These are phyloP conservation scores for Vairimorpha apis DNA, from an alignment of 371 early-diverging fungal genomes.

Conservation along the genomic window DNA sequence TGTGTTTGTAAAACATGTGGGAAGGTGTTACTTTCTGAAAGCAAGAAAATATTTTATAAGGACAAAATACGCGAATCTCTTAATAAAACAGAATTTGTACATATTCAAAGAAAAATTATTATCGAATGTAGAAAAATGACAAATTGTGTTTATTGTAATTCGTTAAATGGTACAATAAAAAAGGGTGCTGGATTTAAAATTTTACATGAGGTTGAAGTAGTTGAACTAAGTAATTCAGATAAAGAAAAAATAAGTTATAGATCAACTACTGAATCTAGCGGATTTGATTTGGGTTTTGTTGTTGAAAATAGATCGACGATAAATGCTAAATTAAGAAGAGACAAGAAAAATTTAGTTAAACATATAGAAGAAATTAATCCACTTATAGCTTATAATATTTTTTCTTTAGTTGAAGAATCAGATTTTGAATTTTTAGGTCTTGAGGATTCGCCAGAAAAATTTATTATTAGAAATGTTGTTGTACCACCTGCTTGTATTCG, in stretches of 20 bases:
- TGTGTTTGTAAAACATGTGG: constrained; percentile 82
- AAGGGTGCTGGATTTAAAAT: constrained; percentile 88
- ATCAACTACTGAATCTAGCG: constrained; percentile 70
- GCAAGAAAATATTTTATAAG: constrained; percentile 39
- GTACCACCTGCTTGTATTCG: constrained; percentile 94
- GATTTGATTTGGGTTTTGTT: constrained; percentile 69
- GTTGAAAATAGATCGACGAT: constrained; percentile 69
- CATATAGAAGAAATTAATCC: constrained; percentile 80
- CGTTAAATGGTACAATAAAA: constrained; percentile 76
- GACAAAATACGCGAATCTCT: constrained; percentile 30
- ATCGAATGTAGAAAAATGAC: constrained; percentile 77
- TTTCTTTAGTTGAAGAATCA: constrained; percentile 73
- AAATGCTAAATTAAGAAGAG: constrained; percentile 72
- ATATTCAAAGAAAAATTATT: constrained; percentile 70
- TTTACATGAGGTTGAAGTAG: constrained; percentile 79
- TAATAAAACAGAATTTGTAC: constrained; percentile 15
- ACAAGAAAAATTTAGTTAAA: constrained; percentile 23
- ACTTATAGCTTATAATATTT: constrained; percentile 72
- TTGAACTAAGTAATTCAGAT: constrained; percentile 50
- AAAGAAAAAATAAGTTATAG: constrained; percentile 24
- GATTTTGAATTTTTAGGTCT: constrained; percentile 47
- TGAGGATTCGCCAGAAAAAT: constrained; percentile 25
- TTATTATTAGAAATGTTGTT: constrained; percentile 65
- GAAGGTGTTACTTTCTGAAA: constrained; percentile 40
- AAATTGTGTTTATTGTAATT: constrained; percentile 76